Base-by-base conservation (phyloP, 2,329 filamentous ascomycete species). In the Penicillium sp. region DNA sequence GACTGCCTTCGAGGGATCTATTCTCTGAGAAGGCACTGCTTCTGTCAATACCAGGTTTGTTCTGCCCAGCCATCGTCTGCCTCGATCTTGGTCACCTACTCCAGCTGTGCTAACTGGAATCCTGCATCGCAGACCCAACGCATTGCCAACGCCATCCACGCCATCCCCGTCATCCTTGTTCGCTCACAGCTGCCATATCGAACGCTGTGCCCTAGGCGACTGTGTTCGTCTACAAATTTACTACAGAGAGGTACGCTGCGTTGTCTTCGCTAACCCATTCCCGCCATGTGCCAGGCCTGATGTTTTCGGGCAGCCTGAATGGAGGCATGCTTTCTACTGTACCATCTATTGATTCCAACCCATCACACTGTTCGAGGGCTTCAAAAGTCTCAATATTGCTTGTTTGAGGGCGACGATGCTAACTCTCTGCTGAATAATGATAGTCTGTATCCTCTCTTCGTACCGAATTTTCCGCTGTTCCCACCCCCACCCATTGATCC, bases 71-170 rank as follows among this genome's bases (percentile, higher is more conserved):
- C 49, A 51, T 59, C 43, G 57, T 54, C 45, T 45, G 47, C 55
- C 57, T 58, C 57, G 59, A 49, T 49, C 47, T 20, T 52, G 23
- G 48, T 35, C 55, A 38, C 42, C 38, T 53, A 46, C 43, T 35
- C 28, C 3, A 4, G 21, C 26, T 9, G 26, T 69, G 69, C 71
- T 74, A 69, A 73, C 47, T 50, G 69, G 67, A 65, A 65, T 66
- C 66, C 64, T 48, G 51, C 57, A 43, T 53, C 52, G 47, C 51
- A 52, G 43, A 58, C 52, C 33, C 67, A 70, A 64, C 68, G 66
- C 70, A 70, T 70, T 63, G 63, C 70, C 68, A 67, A 67, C 60
- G 61, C 64, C 64, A 59, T 63, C 63, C 64, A 64, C 61, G 60
- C 61, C 62, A 62, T 61, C 63, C 61, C 59, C 59, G 55, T 56